These are phyloP conservation scores for Pleurotus ostreatus DNA, from an alignment of 768 basidiomycete species.

Conservation along the genomic window DNA sequence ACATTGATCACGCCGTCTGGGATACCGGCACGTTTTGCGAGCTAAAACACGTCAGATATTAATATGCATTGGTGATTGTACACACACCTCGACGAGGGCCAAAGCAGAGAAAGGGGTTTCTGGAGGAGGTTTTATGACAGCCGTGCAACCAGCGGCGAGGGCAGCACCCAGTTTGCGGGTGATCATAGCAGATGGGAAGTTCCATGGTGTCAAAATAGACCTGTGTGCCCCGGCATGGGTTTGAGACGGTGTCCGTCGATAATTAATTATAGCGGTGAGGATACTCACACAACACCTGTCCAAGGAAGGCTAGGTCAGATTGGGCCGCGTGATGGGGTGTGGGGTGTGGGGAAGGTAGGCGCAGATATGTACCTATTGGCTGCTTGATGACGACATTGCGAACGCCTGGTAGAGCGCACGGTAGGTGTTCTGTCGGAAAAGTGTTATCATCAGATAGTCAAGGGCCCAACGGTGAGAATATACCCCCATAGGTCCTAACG, in stretches of 20 bases:
- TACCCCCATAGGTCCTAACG: slow-evolving; percentile 86
- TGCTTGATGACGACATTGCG: slow-evolving; percentile 94
- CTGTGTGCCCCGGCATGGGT: slow-evolving; percentile 27
- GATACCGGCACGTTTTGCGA: slow-evolving; percentile 84
- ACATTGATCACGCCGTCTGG: slow-evolving; percentile 95
- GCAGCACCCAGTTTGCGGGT: slow-evolving; percentile 87
- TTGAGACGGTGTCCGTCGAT: no score
- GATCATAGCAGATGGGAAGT: slow-evolving; percentile 95
- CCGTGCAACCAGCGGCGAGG: slow-evolving; percentile 94
- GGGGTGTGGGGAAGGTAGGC: background rate
- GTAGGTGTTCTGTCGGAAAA: slow-evolving; percentile 64
- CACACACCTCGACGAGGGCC: slow-evolving; percentile 79
- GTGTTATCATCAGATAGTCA: background rate
- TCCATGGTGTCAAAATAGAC: slow-evolving; percentile 82
- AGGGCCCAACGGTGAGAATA: slow-evolving; percentile 12
- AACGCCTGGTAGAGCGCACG: slow-evolving; percentile 60
- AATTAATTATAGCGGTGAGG: background rate
- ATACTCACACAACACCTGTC: slow-evolving; percentile 37
- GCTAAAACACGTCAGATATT: slow-evolving; percentile 33
- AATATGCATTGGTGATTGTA: no score
- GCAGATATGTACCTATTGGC: slow-evolving; percentile 60
- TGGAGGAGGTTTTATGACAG: slow-evolving; percentile 90
- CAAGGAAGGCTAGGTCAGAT: slow-evolving; percentile 3
- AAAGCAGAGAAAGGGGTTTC: slow-evolving; percentile 94
- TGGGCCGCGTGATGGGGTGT: no score